phyloP scores from a whole-genome alignment of 2,329 filamentous ascomycete genomes.

The Cercospora zeina region DNA sequence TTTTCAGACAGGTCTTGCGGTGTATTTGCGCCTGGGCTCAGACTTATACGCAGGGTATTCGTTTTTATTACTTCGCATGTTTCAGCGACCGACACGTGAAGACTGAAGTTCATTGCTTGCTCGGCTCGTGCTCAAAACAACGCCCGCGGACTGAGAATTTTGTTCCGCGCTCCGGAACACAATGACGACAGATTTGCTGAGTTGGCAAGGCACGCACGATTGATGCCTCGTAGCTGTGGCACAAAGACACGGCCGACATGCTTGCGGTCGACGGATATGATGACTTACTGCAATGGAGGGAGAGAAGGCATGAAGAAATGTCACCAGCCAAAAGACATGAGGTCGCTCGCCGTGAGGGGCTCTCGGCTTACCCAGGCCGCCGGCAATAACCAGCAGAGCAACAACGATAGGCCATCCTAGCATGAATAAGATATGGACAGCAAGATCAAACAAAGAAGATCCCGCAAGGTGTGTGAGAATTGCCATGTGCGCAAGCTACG shows the following conservation, averaged over 20 bases:
- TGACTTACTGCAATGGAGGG: no score
- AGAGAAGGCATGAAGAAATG: not conserved
- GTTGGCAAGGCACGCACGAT: not conserved
- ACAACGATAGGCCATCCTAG: not conserved
- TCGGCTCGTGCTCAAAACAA: not conserved
- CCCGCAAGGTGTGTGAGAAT: conserved; percentile 25
- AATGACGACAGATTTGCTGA: not conserved
- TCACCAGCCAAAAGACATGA: not conserved
- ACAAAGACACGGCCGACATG: not conserved
- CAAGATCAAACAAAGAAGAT: conserved; percentile 27
- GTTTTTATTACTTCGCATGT: no score
- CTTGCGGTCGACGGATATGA: no score
- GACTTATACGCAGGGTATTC: no score
- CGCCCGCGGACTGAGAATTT: not conserved
- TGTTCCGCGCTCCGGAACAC: not conserved
- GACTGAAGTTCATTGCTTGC: not conserved
- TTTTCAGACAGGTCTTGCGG: no score
- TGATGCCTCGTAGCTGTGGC: not conserved
- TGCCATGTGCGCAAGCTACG: conserved; percentile 25
- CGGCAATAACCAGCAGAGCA: not conserved
- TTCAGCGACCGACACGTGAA: not conserved
- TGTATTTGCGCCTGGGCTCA: no score
- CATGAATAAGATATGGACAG: not conserved
- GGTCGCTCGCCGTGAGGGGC: not conserved
- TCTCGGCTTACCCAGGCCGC: not conserved